Conservation (phyloP, 495 filamentous ascomycete genomes). For the Aspergillus ellipticus region DNA sequence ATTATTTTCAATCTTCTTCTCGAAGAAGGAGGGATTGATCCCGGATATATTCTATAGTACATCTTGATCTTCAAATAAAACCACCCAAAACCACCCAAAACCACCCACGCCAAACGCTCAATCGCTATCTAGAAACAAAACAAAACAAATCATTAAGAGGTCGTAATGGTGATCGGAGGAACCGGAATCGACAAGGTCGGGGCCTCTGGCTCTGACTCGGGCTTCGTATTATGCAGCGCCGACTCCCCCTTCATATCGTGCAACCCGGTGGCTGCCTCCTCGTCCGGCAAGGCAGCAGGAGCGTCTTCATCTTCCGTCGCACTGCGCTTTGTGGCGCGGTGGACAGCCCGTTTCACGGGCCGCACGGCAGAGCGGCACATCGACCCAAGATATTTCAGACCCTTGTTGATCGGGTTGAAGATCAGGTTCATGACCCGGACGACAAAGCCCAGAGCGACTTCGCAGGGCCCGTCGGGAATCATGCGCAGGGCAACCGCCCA, state of each 20-base stretch:
- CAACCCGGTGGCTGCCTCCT: conserved; percentile 9
- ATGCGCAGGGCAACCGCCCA: conserved; percentile 69
- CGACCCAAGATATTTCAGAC: background rate
- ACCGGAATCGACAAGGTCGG: conserved; percentile 22
- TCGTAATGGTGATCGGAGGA: conserved; percentile 38
- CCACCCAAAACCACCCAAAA: background rate
- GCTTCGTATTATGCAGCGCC: too few species aligned
- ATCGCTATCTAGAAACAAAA: background rate
- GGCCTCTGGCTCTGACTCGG: conserved; percentile 13
- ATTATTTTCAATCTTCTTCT: too few species aligned
- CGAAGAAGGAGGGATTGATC: too few species aligned
- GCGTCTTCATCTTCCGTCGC: background rate
- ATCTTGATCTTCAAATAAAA: too few species aligned
- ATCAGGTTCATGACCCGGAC: conserved; percentile 22
- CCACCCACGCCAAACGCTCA: background rate
- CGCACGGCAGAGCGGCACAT: conserved; percentile 11
- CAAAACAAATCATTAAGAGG: conserved; percentile 19
- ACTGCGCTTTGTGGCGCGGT: conserved; percentile 11
- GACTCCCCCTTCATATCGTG: conserved; percentile 11
- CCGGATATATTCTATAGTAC: too few species aligned
- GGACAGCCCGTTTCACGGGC: conserved; percentile 23
- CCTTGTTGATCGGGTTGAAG: conserved; percentile 28
- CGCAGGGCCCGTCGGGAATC: conserved; percentile 57
- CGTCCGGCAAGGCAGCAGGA: conserved; percentile 6
- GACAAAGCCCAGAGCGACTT: conserved; percentile 35